Percentiles rank a stretch among this genome's conserved stretches.
Evolutionary conservation across 2,329 filamentous ascomycete species (phyloP).

Genomic region (Penicillium sp.): DNA sequence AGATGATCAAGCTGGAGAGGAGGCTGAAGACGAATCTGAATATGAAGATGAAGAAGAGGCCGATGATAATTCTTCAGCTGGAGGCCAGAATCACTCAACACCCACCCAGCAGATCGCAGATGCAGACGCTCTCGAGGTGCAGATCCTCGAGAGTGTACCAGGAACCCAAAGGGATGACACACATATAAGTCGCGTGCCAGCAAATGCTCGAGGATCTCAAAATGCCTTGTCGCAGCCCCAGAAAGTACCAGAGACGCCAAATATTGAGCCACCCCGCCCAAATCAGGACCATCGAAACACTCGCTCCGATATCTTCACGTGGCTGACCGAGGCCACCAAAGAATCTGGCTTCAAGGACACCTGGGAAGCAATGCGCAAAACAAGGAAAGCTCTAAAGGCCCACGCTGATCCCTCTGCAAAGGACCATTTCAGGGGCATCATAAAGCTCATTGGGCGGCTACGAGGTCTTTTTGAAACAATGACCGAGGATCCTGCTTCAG

Average conservation of each 20-base stretch:
- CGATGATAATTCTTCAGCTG: not conserved
- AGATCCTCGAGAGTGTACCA: not conserved
- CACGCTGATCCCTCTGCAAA: not conserved
- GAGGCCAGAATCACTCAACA: not conserved
- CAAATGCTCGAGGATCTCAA: not conserved
- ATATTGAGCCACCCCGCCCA: not conserved
- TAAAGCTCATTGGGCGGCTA: not conserved
- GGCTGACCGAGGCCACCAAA: not conserved
- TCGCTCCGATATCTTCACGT: not conserved
- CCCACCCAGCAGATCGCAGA: not conserved
- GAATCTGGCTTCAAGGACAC: conserved; percentile 6
- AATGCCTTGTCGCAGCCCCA: not conserved
- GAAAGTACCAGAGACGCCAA: not conserved
- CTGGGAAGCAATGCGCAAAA: not conserved
- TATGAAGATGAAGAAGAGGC: not conserved
- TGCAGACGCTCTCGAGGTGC: not conserved
- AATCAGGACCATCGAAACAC: not conserved
- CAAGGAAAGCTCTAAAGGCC: not conserved
- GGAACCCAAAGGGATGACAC: not conserved
- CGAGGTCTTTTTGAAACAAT: not conserved
- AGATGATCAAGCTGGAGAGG: not conserved
- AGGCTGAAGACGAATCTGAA: not conserved
- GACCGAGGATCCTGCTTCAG: not conserved
- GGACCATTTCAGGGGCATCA: not conserved
- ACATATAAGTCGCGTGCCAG: not conserved